A percentile compares a stretch with the other conserved stretches of the same genome.
phyloP scores from a whole-genome alignment of 805 yeast species.

The Kodamaea restingae region DNA sequence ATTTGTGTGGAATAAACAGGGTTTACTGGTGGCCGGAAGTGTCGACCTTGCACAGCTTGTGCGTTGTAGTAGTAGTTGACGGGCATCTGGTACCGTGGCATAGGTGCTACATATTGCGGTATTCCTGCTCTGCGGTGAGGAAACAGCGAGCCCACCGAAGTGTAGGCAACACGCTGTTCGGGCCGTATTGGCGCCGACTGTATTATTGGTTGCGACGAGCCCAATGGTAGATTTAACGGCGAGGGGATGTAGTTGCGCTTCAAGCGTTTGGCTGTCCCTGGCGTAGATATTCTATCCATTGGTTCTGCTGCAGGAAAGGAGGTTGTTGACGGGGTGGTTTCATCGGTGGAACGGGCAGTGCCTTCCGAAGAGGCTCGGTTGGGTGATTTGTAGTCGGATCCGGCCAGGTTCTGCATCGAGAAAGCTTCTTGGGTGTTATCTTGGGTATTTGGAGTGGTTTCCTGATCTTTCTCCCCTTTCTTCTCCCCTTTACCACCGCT shows the following conservation, averaged over 20 bases:
- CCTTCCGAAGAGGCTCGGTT: too few species aligned
- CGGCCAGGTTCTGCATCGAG: too few species aligned
- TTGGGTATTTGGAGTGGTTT: too few species aligned
- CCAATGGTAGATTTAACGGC: constrained; percentile 21
- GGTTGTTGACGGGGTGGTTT: too few species aligned
- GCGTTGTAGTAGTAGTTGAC: constrained; percentile 10
- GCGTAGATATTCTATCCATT: constrained; percentile 16
- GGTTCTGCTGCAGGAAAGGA: constrained; percentile 6
- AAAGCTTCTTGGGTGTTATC: too few species aligned
- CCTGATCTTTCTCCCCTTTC: not conserved
- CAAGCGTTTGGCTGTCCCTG: constrained; percentile 23
- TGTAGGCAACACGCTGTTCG: constrained; percentile 4
- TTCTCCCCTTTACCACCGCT: too few species aligned
- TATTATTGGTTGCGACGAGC: constrained; percentile 18
- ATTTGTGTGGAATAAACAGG: too few species aligned
- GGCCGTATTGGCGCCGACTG: constrained; percentile 33
- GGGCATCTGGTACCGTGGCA: constrained; percentile 4
- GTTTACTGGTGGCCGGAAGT: constrained; percentile 11
- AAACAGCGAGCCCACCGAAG: constrained; percentile 7
- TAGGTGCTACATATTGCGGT: not conserved
- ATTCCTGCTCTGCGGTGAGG: constrained; percentile 5
- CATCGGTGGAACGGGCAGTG: too few species aligned
- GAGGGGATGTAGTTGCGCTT: constrained; percentile 32
- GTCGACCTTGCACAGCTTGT: constrained; percentile 11
- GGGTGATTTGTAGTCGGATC: too few species aligned